Conservation (phyloP, 345 rosid genomes). For the Camelina sativa region DNA sequence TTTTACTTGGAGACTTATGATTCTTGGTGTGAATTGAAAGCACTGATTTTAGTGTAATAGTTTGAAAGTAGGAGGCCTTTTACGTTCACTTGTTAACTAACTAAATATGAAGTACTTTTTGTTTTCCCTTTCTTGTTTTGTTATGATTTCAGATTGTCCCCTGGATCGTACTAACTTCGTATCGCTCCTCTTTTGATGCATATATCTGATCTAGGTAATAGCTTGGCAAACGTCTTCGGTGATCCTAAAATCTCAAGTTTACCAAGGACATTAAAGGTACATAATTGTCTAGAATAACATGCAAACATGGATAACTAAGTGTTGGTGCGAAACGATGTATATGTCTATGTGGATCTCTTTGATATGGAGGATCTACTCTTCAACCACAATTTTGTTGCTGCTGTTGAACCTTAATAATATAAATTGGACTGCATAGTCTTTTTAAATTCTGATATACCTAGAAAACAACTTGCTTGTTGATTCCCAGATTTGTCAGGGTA, state of each 20-base stretch:
- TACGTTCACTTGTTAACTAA: background rate
- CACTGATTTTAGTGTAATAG: background rate
- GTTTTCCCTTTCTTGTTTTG: background rate
- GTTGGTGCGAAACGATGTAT: background rate
- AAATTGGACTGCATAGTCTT: background rate
- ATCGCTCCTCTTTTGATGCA: slow-evolving; percentile 17
- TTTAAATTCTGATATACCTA: background rate
- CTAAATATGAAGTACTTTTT: background rate
- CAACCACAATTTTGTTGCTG: background rate
- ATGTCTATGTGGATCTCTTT: background rate
- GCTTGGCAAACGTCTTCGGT: slow-evolving; percentile 18
- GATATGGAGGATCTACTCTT: background rate
- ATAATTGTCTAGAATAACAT: slow-evolving; percentile 1
- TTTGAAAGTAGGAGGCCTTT: slow-evolving; percentile 9
- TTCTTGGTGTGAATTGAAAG: slow-evolving; percentile 8
- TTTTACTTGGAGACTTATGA: background rate
- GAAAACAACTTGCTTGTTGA: slow-evolving; percentile 2
- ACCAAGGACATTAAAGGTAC: slow-evolving; percentile 34
- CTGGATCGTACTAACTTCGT: slow-evolving; percentile 1
- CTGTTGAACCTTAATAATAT: background rate
- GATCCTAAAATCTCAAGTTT: slow-evolving; percentile 24
- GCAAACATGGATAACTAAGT: background rate
- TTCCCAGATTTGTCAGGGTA: slow-evolving; percentile 18
- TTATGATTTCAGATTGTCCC: background rate
- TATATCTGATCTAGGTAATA: slow-evolving; percentile 31